Conservation (phyloP, 108 stramenopile genomes). For the Halocafeteria seosinensis region DNA sequence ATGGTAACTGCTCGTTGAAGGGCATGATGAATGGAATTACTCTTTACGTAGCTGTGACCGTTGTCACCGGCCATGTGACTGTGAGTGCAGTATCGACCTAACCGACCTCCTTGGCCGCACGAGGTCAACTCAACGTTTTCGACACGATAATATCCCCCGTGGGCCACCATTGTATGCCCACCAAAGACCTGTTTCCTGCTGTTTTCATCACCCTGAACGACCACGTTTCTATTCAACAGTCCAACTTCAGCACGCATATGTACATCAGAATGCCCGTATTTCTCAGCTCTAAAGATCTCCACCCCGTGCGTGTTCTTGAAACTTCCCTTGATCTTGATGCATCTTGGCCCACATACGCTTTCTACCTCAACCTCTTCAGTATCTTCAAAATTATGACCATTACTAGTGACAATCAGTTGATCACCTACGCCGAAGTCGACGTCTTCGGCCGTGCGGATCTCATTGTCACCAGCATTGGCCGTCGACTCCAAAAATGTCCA, state of each 20-base stretch:
- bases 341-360: neutral
- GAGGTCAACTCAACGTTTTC: constrained; percentile 10
- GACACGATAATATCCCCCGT: constrained; percentile 8
- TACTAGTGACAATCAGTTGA: constrained; percentile 1
- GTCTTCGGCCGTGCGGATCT: neutral
- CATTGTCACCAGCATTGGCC: neutral
- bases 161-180: constrained; percentile 10
- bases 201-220: constrained; percentile 18
- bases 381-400: neutral
- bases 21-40: constrained; percentile 19
- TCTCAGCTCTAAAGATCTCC: neutral
- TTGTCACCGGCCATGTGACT: constrained; percentile 23
- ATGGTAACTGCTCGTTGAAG: constrained; percentile 25
- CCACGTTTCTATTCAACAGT: constrained; percentile 18
- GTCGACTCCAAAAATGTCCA: constrained; percentile 1
- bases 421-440: constrained; percentile 17
- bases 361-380: constrained; percentile 8
- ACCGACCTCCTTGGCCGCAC: constrained; percentile 10
- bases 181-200: constrained; percentile 9
- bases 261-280: neutral
- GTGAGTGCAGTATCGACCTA: constrained; percentile 34
- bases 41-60: constrained; percentile 10
- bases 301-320: constrained; percentile 4
- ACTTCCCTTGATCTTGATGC: neutral
- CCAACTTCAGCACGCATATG: constrained; percentile 16